Base-by-base conservation (phyloP, 1,284 basidiomycete genomes). In the Amylostereum chailletii region DNA sequence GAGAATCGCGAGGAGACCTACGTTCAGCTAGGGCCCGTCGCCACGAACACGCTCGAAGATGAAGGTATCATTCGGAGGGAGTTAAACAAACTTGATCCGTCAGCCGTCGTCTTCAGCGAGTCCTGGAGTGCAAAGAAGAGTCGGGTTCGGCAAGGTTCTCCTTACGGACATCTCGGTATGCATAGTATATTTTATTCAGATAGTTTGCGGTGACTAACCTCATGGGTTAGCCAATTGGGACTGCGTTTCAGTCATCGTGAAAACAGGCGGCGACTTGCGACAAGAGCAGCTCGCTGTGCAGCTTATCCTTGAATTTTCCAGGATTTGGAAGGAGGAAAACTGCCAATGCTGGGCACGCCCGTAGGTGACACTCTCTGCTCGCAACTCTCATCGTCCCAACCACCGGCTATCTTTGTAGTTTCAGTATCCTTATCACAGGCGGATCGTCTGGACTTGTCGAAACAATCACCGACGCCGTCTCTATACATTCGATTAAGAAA, bases 401-500 rank as follows among this genome's bases (percentile, higher is more conserved):
- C 8, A 29, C 31, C 19, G 34, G 34, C 44, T 31, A 50, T 48
- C 26, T 30, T n/a, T 45, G 1, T 45, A 70, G 69, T 47, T 71
- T 71, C 59, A 83, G 91, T 4, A 99, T 99, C 53, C 70, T 98
- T 46, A 96, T 98, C 55, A 97, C 94, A 1, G 93, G 93, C 27
- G 91, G 90, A 53, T 83, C 81, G 6, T 96, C 94, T 19, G 96
- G 95, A 7, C 68, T 99, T 48, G 91, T 95, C 5, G 92, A 95
- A 68, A 95, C 93, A 0, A 94, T 95, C 54, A 95, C 91, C 4
- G 96, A 99, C 60, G 90, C 95, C 1, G 91, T 99, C 2, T 97
- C 94, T 9, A 92, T 99, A 58, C 96, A 99, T 65, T 98, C 95
- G 6, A 96, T 99, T 67, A 99, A 99, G 75, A 99, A 99, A 69